phyloP scores from a whole-genome alignment of 1,139 yeast genomes.

The Geotrichum fermentans region DNA sequence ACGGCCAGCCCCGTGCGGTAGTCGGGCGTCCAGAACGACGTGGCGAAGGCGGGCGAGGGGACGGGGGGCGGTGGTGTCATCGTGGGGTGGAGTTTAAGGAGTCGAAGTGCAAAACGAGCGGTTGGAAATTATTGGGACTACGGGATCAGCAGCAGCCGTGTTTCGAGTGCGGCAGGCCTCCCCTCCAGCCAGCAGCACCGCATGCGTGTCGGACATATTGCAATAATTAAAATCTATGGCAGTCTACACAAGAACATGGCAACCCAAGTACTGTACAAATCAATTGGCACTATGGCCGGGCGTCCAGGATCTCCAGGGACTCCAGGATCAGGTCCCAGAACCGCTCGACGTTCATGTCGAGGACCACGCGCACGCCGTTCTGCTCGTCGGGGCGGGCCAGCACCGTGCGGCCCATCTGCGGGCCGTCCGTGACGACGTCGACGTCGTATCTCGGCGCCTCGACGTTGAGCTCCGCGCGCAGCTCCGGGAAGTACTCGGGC shows the following conservation, averaged over 20 bases:
- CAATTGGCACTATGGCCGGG: too few relatives aligned
- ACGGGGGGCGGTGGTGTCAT: conserved; percentile 16
- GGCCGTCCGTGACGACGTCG: conserved; percentile 38
- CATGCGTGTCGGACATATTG: too few relatives aligned
- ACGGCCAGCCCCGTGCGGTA: conserved; percentile 52
- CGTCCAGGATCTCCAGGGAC: conserved; percentile 39
- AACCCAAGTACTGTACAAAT: too few relatives aligned
- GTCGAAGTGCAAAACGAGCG: not conserved
- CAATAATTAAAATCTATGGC: conserved; percentile 9
- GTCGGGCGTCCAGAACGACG: conserved; percentile 67
- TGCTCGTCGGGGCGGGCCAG: conserved; percentile 31
- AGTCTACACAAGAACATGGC: too few relatives aligned
- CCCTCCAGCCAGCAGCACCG: too few relatives aligned
- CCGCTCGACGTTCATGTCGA: conserved; percentile 42
- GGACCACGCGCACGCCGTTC: conserved; percentile 46
- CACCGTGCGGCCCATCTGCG: conserved; percentile 29
- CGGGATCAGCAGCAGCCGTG: too few relatives aligned
- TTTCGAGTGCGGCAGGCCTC: too few relatives aligned
- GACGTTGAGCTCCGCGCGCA: conserved; percentile 29
- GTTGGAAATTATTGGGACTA: conserved; percentile 1
- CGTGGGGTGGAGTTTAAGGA: not conserved
- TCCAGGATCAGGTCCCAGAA: conserved; percentile 52
- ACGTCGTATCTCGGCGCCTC: conserved; percentile 37
- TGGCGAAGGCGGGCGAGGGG: conserved; percentile 20
- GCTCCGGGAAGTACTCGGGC: conserved; percentile 40